Evolutionary conservation across 257 asterid species (phyloP).

Genomic region (Ligustrum vulgare): DNA sequence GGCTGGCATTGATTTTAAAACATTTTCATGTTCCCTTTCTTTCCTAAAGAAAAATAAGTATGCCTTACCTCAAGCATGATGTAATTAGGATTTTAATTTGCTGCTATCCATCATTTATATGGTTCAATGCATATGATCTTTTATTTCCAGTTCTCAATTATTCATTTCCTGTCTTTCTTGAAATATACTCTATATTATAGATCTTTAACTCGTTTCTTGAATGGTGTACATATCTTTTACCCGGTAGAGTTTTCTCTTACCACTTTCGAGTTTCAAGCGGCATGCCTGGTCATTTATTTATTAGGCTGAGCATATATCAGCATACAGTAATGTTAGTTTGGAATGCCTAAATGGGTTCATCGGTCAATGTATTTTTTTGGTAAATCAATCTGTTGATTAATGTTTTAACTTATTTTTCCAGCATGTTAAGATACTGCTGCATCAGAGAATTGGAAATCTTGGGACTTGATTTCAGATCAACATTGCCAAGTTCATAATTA

Average conservation of each 20-base stretch:
- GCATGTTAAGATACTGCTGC: neutral
- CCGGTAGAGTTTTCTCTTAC: neutral
- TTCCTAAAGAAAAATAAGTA: neutral
- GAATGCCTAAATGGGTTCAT: neutral
- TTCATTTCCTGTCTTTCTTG: neutral
- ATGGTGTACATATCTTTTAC: neutral
- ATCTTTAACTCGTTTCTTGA: neutral
- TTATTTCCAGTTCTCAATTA: neutral
- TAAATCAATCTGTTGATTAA: neutral
- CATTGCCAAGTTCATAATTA: neutral
- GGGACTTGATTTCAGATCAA: neutral
- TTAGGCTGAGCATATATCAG: neutral
- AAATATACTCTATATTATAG: neutral
- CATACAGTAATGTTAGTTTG: neutral
- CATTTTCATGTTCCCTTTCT: neutral
- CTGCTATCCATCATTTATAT: neutral
- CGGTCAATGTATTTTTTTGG: neutral
- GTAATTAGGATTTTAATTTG: neutral
- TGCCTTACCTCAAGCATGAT: neutral
- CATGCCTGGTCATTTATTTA: neutral
- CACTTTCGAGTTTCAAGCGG: neutral
- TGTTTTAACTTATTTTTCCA: too few species aligned
- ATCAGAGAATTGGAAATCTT: neutral
- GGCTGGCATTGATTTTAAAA: neutral
- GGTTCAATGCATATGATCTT: neutral